Evolutionary conservation across 2,329 filamentous ascomycete genomes (phyloP).

Genomic region (Aspergillus carbonarius): DNA sequence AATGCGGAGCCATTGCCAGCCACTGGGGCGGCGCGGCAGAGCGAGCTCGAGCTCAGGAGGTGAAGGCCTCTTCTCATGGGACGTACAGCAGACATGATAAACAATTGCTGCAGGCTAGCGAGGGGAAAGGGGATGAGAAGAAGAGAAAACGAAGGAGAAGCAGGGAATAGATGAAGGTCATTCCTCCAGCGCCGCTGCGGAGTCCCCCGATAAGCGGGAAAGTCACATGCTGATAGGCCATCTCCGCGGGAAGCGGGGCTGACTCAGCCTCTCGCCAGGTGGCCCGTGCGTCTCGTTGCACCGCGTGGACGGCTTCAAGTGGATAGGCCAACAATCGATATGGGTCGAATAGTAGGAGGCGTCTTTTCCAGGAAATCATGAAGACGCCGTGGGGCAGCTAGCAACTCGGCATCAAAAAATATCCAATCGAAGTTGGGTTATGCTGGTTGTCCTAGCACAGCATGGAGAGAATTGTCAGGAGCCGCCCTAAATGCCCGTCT

Average conservation of each 20-base stretch:
- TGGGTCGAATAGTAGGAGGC: no score
- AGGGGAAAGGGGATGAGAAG: background rate
- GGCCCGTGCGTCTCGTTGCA: background rate
- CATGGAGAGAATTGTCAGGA: no score
- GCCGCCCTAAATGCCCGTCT: no score
- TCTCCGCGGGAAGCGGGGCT: background rate
- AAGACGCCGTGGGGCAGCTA: no score
- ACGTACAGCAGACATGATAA: constrained; percentile 31
- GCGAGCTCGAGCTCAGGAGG: constrained; percentile 29
- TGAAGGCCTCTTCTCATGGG: constrained; percentile 31
- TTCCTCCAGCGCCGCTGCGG: background rate
- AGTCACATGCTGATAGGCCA: background rate
- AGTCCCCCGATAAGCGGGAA: background rate
- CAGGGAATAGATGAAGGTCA: background rate
- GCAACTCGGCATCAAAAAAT: no score
- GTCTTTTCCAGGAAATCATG: no score
- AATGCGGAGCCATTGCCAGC: constrained; percentile 33
- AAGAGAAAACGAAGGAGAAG: background rate
- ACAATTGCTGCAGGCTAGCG: constrained; percentile 7
- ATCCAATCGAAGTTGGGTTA: no score
- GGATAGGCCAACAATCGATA: no score
- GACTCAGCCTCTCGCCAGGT: background rate
- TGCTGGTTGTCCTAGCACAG: no score
- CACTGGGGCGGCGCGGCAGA: constrained; percentile 25
- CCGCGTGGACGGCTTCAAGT: no score